Evolutionary conservation across 2,329 filamentous ascomycete species (phyloP), one percentile per base, ranked within the genome.

Genomic region (Metarhizium album): DNA sequence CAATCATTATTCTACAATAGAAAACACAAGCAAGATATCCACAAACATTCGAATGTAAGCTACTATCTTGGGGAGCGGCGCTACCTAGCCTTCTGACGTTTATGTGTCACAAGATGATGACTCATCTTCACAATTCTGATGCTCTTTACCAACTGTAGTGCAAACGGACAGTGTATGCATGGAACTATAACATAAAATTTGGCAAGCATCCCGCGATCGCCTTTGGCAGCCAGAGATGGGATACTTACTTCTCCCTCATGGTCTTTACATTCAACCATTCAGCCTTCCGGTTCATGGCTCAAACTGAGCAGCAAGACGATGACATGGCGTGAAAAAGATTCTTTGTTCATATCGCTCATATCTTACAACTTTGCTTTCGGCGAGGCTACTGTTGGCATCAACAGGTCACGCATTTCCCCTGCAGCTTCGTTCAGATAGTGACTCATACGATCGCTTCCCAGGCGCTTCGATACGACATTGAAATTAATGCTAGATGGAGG

Each of bases 351-450:
- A 16, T 18, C 27, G 27, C 8, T 20, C 16, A 20, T 22, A 40
- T 40, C 37, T 48, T 88, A 96, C 67, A 96, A 71, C 79, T 95
- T 96, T 24, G 91, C 82, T 78, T 95, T 95, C 58, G 86, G 79
- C 18, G 80, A 67, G 68, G 91, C 83, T 43, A 95, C 69, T 45
- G 87, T 89, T 22, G 88, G 86, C 62, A 87, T 71, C 67, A 98
- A 79, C 49, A 98, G 70, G 59, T 95, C 90, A 57, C 90, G 80
- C 66, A 98, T 82, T 57, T 98, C 93, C 54, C 82, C 79, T 1
- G 91, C 93, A 0, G 93, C 91, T 72, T 98, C 93, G 63, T 90
- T 94, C 58, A 98, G 75, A 72, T 89, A 98, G 76, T 91, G 87
- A 70, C 87, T 93, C 91, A 98, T 95, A 59, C 87, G 84, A 62